These are phyloP conservation scores for Paecilomyces variotii DNA, from an alignment of 2,329 filamentous ascomycete genomes.

Conservation along the genomic window DNA sequence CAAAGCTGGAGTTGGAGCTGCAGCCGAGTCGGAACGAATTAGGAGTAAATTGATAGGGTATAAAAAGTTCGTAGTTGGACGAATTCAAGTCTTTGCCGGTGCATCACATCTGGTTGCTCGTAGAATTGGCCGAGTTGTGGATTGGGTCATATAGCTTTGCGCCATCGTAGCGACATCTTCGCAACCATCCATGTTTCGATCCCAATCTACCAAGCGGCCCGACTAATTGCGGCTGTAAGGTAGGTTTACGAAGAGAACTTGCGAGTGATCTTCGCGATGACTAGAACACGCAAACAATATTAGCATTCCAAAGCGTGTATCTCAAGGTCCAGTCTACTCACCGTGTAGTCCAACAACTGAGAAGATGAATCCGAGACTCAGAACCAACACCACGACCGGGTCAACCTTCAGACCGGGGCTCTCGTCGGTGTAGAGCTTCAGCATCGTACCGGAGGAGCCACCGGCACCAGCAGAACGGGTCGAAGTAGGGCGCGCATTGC, in stretches of 20 bases:
- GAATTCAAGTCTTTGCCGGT: neutral
- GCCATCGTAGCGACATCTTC: slow-evolving; percentile 3
- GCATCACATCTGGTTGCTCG: neutral
- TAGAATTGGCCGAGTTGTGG: neutral
- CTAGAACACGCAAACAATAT: slow-evolving; percentile 39
- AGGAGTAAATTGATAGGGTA: neutral
- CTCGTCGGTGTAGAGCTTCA: slow-evolving; percentile 98
- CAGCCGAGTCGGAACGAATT: neutral
- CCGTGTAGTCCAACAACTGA: slow-evolving; percentile 95
- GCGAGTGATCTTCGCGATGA: slow-evolving; percentile 91
- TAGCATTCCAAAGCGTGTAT: slow-evolving; percentile 9
- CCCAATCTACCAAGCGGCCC: neutral
- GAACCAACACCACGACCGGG: slow-evolving; percentile 90
- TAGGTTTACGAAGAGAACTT: slow-evolving; percentile 58
- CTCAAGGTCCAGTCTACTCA: slow-evolving; percentile 43
- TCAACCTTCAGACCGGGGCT: slow-evolving; percentile 96
- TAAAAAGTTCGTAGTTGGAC: neutral
- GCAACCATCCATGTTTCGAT: neutral
- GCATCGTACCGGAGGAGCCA: slow-evolving; percentile 95
- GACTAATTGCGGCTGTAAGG: slow-evolving; percentile 1
- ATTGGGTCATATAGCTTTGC: neutral
- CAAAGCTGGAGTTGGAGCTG: neutral
- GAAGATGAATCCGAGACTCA: slow-evolving; percentile 98
- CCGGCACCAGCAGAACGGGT: slow-evolving; percentile 90
- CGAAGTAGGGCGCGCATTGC: slow-evolving; percentile 85